Percentiles rank a stretch among this genome's conserved stretches.
These are phyloP conservation scores for Crithidia sp. DNA, from an alignment of 208 protist genomes.

Conservation along the genomic window DNA sequence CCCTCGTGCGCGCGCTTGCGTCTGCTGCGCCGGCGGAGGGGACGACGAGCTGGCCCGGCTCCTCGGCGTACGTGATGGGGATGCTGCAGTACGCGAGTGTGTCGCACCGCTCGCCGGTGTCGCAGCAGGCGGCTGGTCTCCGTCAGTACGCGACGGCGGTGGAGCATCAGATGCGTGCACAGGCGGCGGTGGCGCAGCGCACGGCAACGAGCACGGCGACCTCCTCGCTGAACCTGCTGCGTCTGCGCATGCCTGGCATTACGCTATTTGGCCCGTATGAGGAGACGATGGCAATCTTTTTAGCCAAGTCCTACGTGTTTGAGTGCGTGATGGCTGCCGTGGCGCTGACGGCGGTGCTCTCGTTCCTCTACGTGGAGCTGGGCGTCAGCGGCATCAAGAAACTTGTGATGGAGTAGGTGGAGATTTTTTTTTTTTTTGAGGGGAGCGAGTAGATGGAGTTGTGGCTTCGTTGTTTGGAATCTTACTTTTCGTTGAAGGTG, in stretches of 20 bases:
- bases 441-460: too few relatives aligned
- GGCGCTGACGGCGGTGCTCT: conserved; percentile 33
- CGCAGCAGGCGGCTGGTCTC: conserved; percentile 35
- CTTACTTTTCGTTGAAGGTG: too few relatives aligned
- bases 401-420: conserved; percentile 25
- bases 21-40: conserved; percentile 3
- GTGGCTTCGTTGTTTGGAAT: too few relatives aligned
- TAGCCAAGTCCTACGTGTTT: conserved; percentile 42
- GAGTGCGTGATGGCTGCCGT: conserved; percentile 37
- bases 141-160: conserved; percentile 48
- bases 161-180: conserved; percentile 56
- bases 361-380: conserved; percentile 60
- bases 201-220: conserved; percentile 14
- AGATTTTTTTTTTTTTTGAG: too few relatives aligned
- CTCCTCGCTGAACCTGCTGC: conserved; percentile 27
- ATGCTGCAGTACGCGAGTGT: conserved; percentile 50
- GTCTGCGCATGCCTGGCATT: conserved; percentile 38
- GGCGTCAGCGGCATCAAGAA: conserved; percentile 37
- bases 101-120: conserved; percentile 55
- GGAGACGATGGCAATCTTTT: conserved; percentile 57
- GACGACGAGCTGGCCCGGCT: conserved; percentile 40
- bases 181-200: conserved; percentile 26
- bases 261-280: conserved; percentile 69
- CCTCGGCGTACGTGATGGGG: conserved; percentile 58
- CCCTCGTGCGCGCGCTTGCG: conserved; percentile 52